Percentiles rank a stretch among this genome's conserved stretches.
Conservation (phyloP, 1,284 basidiomycete genomes). For the Chiua sp. region DNA sequence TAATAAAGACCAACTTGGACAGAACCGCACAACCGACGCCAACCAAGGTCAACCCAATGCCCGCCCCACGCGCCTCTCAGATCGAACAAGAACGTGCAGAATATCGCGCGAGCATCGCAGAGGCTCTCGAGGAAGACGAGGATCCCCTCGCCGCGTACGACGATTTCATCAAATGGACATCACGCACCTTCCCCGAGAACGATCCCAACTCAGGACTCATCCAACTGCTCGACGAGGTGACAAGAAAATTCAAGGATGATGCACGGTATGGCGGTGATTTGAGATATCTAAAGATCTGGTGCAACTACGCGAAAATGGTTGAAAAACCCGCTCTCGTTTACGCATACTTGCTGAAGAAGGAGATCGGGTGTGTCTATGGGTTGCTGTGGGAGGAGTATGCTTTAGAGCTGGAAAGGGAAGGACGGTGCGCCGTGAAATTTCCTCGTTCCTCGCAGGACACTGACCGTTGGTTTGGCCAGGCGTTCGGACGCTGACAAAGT, state of each 20-base stretch:
- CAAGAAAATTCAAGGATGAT: constrained; percentile 81
- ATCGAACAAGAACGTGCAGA: constrained; percentile 41
- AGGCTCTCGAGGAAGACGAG: constrained; percentile 60
- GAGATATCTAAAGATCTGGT: constrained; percentile 91
- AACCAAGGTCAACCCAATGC: too few species aligned
- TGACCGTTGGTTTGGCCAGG: constrained; percentile 47
- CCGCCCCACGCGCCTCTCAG: constrained; percentile 32
- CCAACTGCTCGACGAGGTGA: constrained; percentile 77
- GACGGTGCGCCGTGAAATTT: constrained; percentile 60
- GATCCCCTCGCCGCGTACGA: constrained; percentile 63
- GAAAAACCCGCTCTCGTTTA: constrained; percentile 65
- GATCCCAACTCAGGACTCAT: constrained; percentile 63
- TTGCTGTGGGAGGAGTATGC: constrained; percentile 90
- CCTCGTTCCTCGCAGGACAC: constrained; percentile 6
- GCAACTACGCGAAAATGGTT: constrained; percentile 76
- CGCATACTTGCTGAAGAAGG: constrained; percentile 75
- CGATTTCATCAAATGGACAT: constrained; percentile 69
- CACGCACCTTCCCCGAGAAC: constrained; percentile 49
- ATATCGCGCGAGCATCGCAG: constrained; percentile 40
- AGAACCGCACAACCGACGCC: constrained; percentile 5
- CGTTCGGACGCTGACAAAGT: constrained; percentile 81
- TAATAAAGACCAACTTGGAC: constrained; percentile 15
- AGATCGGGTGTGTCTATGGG: constrained; percentile 81
- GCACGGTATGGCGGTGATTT: constrained; percentile 84
- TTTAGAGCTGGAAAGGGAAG: constrained; percentile 69